Base-by-base conservation (phyloP, 352 stramenopile species). In the Thraustochytrium striatum region DNA sequence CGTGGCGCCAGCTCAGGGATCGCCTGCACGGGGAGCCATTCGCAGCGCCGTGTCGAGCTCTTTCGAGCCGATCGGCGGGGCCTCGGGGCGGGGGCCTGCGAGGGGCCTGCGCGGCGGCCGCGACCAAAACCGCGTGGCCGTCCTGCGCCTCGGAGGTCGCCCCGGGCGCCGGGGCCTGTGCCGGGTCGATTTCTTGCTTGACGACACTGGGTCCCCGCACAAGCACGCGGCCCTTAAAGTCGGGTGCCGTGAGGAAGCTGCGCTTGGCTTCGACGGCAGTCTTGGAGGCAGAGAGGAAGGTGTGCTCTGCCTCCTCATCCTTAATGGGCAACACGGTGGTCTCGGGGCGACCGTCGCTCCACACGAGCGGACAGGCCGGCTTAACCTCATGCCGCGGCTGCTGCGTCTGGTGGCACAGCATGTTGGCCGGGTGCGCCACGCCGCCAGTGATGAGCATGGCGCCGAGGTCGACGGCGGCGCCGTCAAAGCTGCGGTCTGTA, bases 361-460 rank as follows among this genome's bases (percentile, higher is more conserved):
- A 75, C 28, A 65, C 53, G 28, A 80, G 30, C 8, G 70, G 70
- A 28, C 70, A 80, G 3, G 41, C 36, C n/a, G 70, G 41, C 21
- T 80, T 80, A 1, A 72, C 58, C 61, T n/a, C 5, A 3, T 80
- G 58, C 33, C 38, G 30, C 2, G 78, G 85, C 21, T 87, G 47
- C 19, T 80, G 82, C 16, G 84, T 44, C 62, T 87, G 62, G 25
- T 79, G 35, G 25, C 68, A 83, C 38, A 87, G 55, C 16, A 52
- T 58, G 55, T 43, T 59, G 32, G 85, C 47, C 2, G 85, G 85
- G 69, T 88, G 89, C 19, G 85, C 61, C 11, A 87, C 84, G 32
- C 89, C 88, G 21, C 89, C 89, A 79, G 92, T 89, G 72, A 93
- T 91, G 38, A 92, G 88, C 2, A 85, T 85, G 33, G 86, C 87